phyloP scores from a whole-genome alignment of 306 rosid species.

The barrel medic (Medicago truncatula) region DNA sequence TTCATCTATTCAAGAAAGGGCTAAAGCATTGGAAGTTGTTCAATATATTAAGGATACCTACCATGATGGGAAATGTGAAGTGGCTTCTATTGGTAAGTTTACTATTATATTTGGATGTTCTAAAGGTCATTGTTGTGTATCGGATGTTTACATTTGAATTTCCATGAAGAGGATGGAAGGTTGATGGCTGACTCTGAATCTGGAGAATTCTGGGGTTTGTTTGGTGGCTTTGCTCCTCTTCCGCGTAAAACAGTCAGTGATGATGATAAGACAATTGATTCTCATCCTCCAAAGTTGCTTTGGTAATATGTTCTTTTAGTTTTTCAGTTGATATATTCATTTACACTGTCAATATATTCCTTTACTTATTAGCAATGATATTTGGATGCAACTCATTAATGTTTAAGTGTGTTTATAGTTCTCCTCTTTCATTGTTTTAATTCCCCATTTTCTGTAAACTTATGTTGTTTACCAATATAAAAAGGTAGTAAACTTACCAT shows the following conservation, averaged over 20 bases:
- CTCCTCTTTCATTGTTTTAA: constrained; percentile 19
- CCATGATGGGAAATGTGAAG: constrained; percentile 95
- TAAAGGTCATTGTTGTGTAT: constrained; percentile 37
- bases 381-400: constrained; percentile 16
- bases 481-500: constrained; percentile 11
- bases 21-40: constrained; percentile 95
- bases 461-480: constrained; percentile 17
- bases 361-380: constrained; percentile 23
- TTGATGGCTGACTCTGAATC: constrained; percentile 95
- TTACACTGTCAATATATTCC: constrained; percentile 6
- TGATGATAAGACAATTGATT: constrained; percentile 62
- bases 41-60: constrained; percentile 89
- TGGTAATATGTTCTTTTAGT: constrained; percentile 62
- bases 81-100: constrained; percentile 93
- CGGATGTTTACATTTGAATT: constrained; percentile 46
- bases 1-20: constrained; percentile 97
- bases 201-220: constrained; percentile 97
- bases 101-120: constrained; percentile 27
- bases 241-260: constrained; percentile 74
- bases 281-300: constrained; percentile 72
- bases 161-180: constrained; percentile 89
- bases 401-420: constrained; percentile 10
- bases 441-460: constrained; percentile 4
- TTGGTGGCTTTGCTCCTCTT: constrained; percentile 99
- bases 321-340: constrained; percentile 30